Evolutionary conservation across 1,284 basidiomycete species (phyloP).

Genomic region (Pterula multifida): DNA sequence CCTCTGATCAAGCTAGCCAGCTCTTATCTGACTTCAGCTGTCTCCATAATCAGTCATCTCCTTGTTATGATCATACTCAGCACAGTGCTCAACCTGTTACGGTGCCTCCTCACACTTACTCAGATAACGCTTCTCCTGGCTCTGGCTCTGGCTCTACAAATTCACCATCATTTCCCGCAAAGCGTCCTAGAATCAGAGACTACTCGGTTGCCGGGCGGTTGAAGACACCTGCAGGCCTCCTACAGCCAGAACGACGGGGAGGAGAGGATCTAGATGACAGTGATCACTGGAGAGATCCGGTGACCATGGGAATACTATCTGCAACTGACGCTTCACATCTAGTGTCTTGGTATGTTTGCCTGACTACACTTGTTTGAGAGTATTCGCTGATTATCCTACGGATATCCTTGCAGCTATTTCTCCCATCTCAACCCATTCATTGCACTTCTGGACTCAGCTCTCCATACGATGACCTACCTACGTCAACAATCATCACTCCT

Average conservation of each 20-base stretch:
- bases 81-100: slow-evolving; percentile 50
- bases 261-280: neutral
- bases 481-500: slow-evolving; percentile 66
- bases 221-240: neutral
- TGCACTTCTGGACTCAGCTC: slow-evolving; percentile 69
- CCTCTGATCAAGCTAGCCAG: neutral
- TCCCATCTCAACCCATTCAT: slow-evolving; percentile 74
- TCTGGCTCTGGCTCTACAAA: neutral
- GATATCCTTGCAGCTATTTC: slow-evolving; percentile 65
- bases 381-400: slow-evolving; percentile 25
- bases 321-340: slow-evolving; percentile 36
- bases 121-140: neutral
- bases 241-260: neutral
- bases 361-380: neutral
- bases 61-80: slow-evolving; percentile 66
- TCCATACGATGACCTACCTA: slow-evolving; percentile 66
- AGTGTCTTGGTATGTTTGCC: neutral
- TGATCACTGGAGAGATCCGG: slow-evolving; percentile 39
- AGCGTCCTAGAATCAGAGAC: neutral
- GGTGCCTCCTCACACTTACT: neutral
- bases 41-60: too few species aligned
- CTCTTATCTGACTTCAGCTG: too few species aligned
- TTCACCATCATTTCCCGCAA: neutral
- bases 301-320: slow-evolving; percentile 52
- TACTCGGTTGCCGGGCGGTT: neutral